Base-by-base conservation (phyloP, 495 filamentous ascomycete species). In the Penicillium goetzii region DNA sequence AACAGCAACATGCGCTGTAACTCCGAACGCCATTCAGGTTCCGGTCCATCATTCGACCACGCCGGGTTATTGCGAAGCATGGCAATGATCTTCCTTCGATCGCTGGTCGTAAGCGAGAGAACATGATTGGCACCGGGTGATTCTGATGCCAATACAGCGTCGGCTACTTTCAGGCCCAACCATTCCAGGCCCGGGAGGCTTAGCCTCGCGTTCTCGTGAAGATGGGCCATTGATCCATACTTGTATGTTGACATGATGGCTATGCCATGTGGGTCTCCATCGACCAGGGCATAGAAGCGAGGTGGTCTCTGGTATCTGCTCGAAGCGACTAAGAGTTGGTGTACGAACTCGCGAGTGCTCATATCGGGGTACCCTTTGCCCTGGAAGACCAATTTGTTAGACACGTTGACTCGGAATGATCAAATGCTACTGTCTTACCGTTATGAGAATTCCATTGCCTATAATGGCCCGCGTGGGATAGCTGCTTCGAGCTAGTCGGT, bases 311-410 rank as follows among this genome's bases (percentile, higher is more conserved):
- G 43, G 33, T 50, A 40, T 2, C 59, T 59, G 63, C 49, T 63
- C 60, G 66, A 34, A 33, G 64, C 38, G 49, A 64, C 52, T 34
- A 68, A 71, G 33, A 82, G 58, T 51, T 64, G 69, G 67, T 69
- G 75, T 38, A 80, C 40, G 66, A 97, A 93, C 47, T 84, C 82
- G 34, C 96, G 78, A 0, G 93, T 96, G 6, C 84, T 81, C 26
- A 97, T 80, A 68, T 99, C 95, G 0, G 95, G 93, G 73, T 96
- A 98, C 0, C 95, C 95, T 80, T 97, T 98, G 1, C 86, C 91
- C 92, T 68, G 28, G 0, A 26, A 9, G 53, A 43, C 17, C 9
- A 47, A 30, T 14, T 61, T 11, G 59, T 58, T 8, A 33, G 30
- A 2, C 15, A 23, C 11, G 2, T 21, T n/a, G 36, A 8, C 4